A percentile compares a stretch with the other conserved stretches of the same genome.
phyloP scores from a whole-genome alignment of 169 alveolate genomes.

The Plasmodium coatneyi region DNA sequence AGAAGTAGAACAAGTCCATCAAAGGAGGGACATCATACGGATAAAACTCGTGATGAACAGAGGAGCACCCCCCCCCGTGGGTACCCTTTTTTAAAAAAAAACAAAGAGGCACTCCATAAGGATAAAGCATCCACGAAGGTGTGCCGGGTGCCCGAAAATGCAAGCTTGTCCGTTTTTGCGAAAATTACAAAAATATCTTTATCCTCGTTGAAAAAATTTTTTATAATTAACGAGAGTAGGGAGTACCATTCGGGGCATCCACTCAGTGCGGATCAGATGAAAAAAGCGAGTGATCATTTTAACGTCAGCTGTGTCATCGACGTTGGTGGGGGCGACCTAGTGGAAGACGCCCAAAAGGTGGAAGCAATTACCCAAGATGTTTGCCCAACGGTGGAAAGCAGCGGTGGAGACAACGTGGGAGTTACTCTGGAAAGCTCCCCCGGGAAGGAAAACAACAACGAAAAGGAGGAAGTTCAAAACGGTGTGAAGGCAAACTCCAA shows the following conservation, averaged over 20 bases:
- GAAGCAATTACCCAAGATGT: background rate
- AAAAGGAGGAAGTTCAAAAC: background rate
- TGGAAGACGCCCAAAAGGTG: background rate
- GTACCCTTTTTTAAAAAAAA: background rate
- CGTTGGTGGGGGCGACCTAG: background rate
- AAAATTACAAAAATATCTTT: constrained; percentile 28
- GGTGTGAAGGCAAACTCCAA: background rate
- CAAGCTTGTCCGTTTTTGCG: constrained; percentile 1
- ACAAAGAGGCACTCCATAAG: background rate
- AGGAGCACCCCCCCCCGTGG: background rate
- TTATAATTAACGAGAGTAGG: constrained; percentile 48
- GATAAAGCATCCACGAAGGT: background rate
- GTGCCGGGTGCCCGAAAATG: background rate
- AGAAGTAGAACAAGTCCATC: background rate
- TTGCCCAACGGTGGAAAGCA: background rate
- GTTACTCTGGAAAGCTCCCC: background rate
- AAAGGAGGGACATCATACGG: background rate
- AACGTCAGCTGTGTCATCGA: background rate
- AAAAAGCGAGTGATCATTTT: constrained; percentile 33
- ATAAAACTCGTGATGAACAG: background rate
- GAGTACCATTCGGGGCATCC: constrained; percentile 9
- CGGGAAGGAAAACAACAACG: background rate
- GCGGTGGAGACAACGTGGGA: background rate
- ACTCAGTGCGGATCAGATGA: constrained; percentile 28
- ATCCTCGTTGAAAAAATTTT: constrained; percentile 34